Evolutionary conservation across 2,329 filamentous ascomycete genomes (phyloP), one percentile per base, ranked within the genome.

Genomic region (Verticillium isaacii): DNA sequence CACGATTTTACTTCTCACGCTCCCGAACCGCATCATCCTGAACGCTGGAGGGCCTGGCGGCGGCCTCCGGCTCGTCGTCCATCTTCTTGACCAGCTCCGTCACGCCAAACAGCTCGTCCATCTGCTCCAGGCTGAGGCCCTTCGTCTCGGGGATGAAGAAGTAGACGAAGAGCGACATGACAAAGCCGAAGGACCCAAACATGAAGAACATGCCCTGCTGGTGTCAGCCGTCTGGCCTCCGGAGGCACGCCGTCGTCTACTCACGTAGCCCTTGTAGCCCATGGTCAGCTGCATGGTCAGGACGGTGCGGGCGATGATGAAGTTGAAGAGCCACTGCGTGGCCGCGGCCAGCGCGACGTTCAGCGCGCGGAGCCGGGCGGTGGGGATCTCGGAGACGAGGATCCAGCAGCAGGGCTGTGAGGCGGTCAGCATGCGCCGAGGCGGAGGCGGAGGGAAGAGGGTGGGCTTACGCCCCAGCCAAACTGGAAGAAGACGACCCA

Each of bases 261-360:
- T 71, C 67, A 78, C 75, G 60, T 77, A 80, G 6, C 77, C 77
- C 29, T 71, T 71, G 29, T 71, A 65, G 23, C 77, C 78, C 68
- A 81, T 78, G 15, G 75, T 82, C 75, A 79, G 79, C 68, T 91
- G 79, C 88, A 91, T 91, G 56, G 83, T 86, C 2, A 88, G 85
- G 3, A 88, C 87, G 37, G 86, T 86, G 62, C 86, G 78, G 1
- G 89, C 88, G 61, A 91, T 86, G 11, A 90, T 83, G 64, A 91
- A 89, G 70, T 92, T 92, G 73, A 91, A 91, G 5, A 91, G 73
- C 88, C 88, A 90, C 68, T 91, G 88, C 0, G 86, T 89, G 1
- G 85, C 86, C 0, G 89, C 88, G 0, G 83, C 88, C 56, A 91
- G 78, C 1, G 88, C 83, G 7, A 91, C 88, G 68, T 90, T 91